phyloP scores from a whole-genome alignment of 306 rosid species.

The Trifolium repens region DNA sequence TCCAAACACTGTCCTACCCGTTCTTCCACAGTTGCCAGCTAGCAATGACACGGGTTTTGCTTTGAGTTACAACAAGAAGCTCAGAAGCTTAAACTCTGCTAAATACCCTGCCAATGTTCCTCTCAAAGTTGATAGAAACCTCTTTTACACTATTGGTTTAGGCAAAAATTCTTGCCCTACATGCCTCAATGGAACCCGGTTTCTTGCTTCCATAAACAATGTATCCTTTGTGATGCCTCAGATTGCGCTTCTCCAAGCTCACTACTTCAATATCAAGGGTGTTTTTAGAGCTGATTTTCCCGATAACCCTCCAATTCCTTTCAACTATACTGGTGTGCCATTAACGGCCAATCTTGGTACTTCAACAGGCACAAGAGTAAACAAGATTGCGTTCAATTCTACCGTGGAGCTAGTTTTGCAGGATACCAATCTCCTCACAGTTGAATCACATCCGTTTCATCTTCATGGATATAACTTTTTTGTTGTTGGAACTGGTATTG shows the following conservation, averaged over 20 bases:
- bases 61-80: conserved; percentile 56
- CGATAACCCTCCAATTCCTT: conserved; percentile 57
- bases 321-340: conserved; percentile 77
- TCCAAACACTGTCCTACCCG: conserved; percentile 67
- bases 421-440: conserved; percentile 71
- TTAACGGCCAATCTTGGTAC: conserved; percentile 64
- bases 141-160: conserved; percentile 74
- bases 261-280: conserved; percentile 66
- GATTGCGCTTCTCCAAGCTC: conserved; percentile 80
- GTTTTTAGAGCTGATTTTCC: conserved; percentile 80
- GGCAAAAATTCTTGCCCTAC: conserved; percentile 65
- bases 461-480: conserved; percentile 59
- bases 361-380: conserved; percentile 60
- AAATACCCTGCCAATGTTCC: conserved; percentile 80
- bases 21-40: conserved; percentile 46
- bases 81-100: conserved; percentile 63
- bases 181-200: conserved; percentile 68
- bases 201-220: conserved; percentile 79
- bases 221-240: conserved; percentile 77
- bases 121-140: conserved; percentile 66
- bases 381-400: conserved; percentile 73
- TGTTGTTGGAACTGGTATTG: conserved; percentile 75
- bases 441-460: conserved; percentile 84
- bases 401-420: conserved; percentile 73
- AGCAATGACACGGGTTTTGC: conserved; percentile 68